Evolutionary conservation across 2,329 filamentous ascomycete genomes (phyloP).

Genomic region (Sphaerulina vaccinii): DNA sequence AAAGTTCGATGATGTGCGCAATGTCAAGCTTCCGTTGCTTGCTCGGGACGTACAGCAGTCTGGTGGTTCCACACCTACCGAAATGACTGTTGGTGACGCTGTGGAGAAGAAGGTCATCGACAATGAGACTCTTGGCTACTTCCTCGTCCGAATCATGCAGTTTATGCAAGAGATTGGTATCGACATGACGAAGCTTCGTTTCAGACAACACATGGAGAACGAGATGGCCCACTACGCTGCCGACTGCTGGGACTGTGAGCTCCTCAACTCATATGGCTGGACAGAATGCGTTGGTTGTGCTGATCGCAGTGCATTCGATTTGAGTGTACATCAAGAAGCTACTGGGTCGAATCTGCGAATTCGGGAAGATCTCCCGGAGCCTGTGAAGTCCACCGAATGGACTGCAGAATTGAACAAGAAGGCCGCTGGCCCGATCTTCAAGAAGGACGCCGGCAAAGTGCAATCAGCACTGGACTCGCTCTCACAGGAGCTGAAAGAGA

Average conservation of each 20-base stretch:
- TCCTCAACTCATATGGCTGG: slow-evolving; percentile 91
- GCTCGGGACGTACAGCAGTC: slow-evolving; percentile 81
- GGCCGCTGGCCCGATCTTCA: slow-evolving; percentile 92
- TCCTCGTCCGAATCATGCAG: slow-evolving; percentile 86
- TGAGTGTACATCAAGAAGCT: slow-evolving; percentile 89
- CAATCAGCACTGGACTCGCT: slow-evolving; percentile 75
- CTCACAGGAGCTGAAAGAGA: slow-evolving; percentile 77
- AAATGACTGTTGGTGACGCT: slow-evolving; percentile 78
- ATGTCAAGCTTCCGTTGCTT: slow-evolving; percentile 79
- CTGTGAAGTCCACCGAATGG: slow-evolving; percentile 81
- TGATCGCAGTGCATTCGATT: slow-evolving; percentile 90
- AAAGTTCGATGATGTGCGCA: slow-evolving; percentile 80
- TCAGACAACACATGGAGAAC: slow-evolving; percentile 94
- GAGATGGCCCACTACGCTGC: slow-evolving; percentile 92
- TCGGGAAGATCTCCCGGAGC: slow-evolving; percentile 75
- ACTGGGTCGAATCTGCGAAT: slow-evolving; percentile 85
- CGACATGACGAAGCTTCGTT: slow-evolving; percentile 83
- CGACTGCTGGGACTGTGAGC: slow-evolving; percentile 97
- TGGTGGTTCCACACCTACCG: slow-evolving; percentile 74
- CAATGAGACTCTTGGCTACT: slow-evolving; percentile 97
- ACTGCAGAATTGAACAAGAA: slow-evolving; percentile 87
- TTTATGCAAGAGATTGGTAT: slow-evolving; percentile 88
- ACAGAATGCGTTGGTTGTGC: slow-evolving; percentile 98
- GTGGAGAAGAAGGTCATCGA: slow-evolving; percentile 81
- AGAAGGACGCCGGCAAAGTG: slow-evolving; percentile 86